Evolutionary conservation across 768 basidiomycete species (phyloP).

Genomic region (Phanerochaete carnosa): DNA sequence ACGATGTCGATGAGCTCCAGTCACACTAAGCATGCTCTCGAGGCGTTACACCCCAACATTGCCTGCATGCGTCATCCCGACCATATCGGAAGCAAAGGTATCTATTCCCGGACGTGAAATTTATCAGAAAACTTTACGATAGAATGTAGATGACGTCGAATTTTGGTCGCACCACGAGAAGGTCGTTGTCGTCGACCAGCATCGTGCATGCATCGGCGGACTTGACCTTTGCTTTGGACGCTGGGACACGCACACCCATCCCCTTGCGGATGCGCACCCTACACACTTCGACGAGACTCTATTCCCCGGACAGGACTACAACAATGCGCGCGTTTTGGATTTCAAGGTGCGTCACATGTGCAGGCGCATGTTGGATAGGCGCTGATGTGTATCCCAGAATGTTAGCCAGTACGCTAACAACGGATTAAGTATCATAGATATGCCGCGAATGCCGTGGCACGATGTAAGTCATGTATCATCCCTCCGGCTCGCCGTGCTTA

Average conservation of each 20-base stretch:
- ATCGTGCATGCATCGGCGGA: constrained; percentile 84
- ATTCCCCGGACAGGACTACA: constrained; percentile 94
- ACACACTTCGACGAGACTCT: constrained; percentile 77
- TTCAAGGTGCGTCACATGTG: constrained; percentile 47
- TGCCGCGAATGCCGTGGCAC: constrained; percentile 90
- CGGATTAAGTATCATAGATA: constrained; percentile 62
- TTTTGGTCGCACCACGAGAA: constrained; percentile 96
- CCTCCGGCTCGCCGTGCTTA: not conserved
- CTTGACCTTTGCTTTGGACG: constrained; percentile 96
- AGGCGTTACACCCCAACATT: constrained; percentile 84
- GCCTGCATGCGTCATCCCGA: constrained; percentile 88
- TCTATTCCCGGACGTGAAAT: not conserved
- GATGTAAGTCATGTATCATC: constrained; percentile 54
- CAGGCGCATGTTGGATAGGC: not conserved
- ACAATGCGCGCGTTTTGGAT: constrained; percentile 84
- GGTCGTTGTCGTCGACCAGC: constrained; percentile 86
- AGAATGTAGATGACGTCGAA: constrained; percentile 58
- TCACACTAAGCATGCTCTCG: constrained; percentile 82
- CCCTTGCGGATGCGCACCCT: constrained; percentile 89
- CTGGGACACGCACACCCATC: constrained; percentile 92
- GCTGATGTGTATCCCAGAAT: constrained; percentile 20
- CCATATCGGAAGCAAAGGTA: constrained; percentile 78
- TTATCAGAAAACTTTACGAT: not conserved
- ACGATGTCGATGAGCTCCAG: constrained; percentile 88
- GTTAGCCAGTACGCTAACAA: constrained; percentile 78